These are phyloP conservation scores for Phyllosticta ampelicida DNA, from an alignment of 2,329 filamentous ascomycete genomes.

Conservation along the genomic window DNA sequence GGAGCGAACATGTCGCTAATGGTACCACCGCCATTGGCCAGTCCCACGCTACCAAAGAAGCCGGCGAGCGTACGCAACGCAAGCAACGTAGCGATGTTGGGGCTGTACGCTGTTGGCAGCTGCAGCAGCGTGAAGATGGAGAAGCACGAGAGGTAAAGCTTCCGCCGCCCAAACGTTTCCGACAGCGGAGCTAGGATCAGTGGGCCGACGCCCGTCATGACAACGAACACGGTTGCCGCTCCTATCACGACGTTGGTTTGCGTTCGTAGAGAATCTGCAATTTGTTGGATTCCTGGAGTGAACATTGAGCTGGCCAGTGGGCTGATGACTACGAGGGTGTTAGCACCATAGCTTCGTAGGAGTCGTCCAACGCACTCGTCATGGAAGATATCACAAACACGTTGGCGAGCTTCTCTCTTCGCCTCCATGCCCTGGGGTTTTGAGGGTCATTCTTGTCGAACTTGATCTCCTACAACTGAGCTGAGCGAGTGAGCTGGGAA, in stretches of 20 bases:
- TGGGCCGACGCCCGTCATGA: constrained; percentile 39
- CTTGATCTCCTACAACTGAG: constrained; percentile 16
- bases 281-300: constrained; percentile 40
- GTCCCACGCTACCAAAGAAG: constrained; percentile 41
- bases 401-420: constrained; percentile 37
- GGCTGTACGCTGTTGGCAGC: constrained; percentile 37
- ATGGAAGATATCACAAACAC: constrained; percentile 41
- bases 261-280: constrained; percentile 36
- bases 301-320: constrained; percentile 42
- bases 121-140: constrained; percentile 36
- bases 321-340: constrained; percentile 28
- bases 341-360: background rate
- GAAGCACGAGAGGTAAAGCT: constrained; percentile 37
- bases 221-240: constrained; percentile 41
- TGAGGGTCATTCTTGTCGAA: constrained; percentile 31
- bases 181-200: constrained; percentile 36
- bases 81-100: constrained; percentile 37
- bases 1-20: constrained; percentile 43
- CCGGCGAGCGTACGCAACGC: constrained; percentile 35
- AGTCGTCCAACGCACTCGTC: constrained; percentile 26
- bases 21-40: constrained; percentile 42
- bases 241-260: constrained; percentile 34
- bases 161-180: constrained; percentile 37
- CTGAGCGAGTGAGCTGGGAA: constrained; percentile 12
- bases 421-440: constrained; percentile 38